Evolutionary conservation across 345 rosid genomes (phyloP).

Genomic region (Eucalyptus marginata): DNA sequence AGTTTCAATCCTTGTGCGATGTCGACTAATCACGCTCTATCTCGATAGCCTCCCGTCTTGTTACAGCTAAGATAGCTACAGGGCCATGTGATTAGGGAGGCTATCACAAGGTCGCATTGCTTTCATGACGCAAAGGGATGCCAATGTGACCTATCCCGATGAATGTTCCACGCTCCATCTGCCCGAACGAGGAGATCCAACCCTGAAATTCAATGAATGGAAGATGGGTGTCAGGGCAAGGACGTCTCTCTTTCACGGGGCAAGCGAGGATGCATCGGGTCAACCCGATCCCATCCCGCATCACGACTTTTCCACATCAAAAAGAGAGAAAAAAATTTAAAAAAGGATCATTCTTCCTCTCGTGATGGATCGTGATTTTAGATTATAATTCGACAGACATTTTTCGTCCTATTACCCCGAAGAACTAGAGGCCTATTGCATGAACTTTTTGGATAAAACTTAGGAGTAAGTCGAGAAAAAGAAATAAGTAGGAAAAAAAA

Average conservation of each 20-base stretch:
- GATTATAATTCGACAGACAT: not conserved
- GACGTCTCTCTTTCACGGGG: not conserved
- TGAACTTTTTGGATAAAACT: not conserved
- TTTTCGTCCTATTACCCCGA: rapidly evolving
- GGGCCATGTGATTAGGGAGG: not conserved
- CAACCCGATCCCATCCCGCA: not conserved
- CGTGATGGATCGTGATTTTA: not conserved
- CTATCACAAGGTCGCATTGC: not conserved
- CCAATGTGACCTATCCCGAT: not conserved
- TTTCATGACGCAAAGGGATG: not conserved
- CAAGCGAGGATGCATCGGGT: not conserved
- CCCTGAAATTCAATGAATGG: not conserved
- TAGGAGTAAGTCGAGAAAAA: not conserved
- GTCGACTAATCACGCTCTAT: not conserved
- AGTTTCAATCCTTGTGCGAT: not conserved
- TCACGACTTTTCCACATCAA: not conserved
- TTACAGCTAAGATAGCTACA: not conserved
- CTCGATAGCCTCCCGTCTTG: not conserved
- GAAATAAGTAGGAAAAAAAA: not conserved
- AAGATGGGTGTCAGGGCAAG: not conserved
- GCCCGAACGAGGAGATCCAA: not conserved
- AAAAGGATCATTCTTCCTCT: too few species aligned
- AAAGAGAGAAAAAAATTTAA: too few species aligned
- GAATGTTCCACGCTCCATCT: not conserved
- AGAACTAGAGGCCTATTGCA: not conserved